These are phyloP conservation scores for Sporothrix humicola DNA, from an alignment of 2,329 filamentous ascomycete genomes.

Conservation along the genomic window DNA sequence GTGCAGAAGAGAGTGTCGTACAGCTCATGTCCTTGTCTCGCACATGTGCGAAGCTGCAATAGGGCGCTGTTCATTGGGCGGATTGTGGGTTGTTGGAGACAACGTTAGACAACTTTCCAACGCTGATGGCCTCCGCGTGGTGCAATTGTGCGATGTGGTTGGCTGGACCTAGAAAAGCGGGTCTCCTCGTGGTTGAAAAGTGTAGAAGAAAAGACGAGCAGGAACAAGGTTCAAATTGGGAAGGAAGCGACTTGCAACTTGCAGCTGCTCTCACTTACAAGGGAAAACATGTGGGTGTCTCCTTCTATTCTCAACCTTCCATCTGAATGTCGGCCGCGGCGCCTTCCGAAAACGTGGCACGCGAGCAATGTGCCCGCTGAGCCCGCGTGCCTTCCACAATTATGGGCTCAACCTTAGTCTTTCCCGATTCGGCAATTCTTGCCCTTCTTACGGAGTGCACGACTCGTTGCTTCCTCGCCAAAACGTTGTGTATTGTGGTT, in stretches of 20 bases:
- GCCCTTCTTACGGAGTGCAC: conserved; percentile 14
- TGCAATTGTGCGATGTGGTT: conserved; percentile 23
- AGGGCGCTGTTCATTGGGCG: conserved; percentile 16
- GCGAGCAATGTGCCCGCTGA: not conserved
- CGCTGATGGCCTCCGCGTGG: conserved; percentile 17
- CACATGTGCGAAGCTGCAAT: conserved; percentile 20
- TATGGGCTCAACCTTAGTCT: not conserved
- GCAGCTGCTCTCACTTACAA: not conserved
- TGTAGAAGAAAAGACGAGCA: not conserved
- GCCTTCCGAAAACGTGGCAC: conserved; percentile 15
- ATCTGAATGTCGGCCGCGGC: not conserved
- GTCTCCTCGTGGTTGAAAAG: not conserved
- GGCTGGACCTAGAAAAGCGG: not conserved
- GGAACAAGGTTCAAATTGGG: not conserved
- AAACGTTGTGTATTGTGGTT: no score
- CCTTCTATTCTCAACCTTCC: not conserved
- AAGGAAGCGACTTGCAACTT: not conserved
- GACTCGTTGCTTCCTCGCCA: not conserved
- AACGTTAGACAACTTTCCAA: not conserved
- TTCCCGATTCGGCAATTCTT: conserved; percentile 19
- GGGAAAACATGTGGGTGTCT: not conserved
- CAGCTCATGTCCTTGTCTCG: not conserved
- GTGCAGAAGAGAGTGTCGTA: not conserved
- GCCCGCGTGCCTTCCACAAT: not conserved
- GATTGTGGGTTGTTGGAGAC: not conserved